phyloP scores from a whole-genome alignment of 1,139 yeast species.

The Pichia sp. region DNA sequence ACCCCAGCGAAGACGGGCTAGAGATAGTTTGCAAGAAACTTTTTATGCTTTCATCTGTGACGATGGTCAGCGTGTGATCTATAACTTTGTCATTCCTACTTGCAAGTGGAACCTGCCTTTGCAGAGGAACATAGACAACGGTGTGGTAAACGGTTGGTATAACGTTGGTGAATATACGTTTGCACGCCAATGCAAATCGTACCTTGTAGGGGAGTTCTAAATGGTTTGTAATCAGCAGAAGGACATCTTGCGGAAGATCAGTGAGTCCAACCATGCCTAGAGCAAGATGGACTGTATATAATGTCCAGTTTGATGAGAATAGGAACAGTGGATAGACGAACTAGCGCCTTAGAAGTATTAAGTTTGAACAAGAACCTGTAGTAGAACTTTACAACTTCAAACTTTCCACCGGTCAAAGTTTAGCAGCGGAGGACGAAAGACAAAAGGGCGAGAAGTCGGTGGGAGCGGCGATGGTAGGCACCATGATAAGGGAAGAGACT shows the following conservation, averaged over 20 bases:
- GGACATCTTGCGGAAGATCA: conserved; percentile 25
- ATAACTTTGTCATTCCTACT: conserved; percentile 2
- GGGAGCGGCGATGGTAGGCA: no score
- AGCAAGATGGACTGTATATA: no score
- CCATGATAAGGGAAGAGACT: no score
- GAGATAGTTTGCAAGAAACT: conserved; percentile 16
- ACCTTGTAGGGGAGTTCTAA: conserved; percentile 17
- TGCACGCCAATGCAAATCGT: conserved; percentile 17
- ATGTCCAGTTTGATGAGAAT: no score
- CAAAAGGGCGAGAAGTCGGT: no score
- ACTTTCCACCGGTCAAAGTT: no score
- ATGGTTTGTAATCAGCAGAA: conserved; percentile 15
- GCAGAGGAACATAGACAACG: conserved; percentile 16
- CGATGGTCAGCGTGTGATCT: conserved; percentile 14
- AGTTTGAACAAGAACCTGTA: no score
- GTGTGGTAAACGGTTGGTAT: conserved; percentile 18
- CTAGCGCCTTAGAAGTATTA: no score
- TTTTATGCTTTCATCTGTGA: conserved; percentile 12
- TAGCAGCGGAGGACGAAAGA: no score
- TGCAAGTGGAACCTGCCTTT: neutral
- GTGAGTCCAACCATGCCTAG: conserved; percentile 1
- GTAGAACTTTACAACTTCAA: no score
- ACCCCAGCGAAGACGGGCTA: conserved; percentile 15
- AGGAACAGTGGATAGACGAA: no score
- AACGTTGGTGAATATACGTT: conserved; percentile 16